These are phyloP conservation scores for Rhodotorula paludigena DNA, from an alignment of 768 basidiomycete species.

Conservation along the genomic window DNA sequence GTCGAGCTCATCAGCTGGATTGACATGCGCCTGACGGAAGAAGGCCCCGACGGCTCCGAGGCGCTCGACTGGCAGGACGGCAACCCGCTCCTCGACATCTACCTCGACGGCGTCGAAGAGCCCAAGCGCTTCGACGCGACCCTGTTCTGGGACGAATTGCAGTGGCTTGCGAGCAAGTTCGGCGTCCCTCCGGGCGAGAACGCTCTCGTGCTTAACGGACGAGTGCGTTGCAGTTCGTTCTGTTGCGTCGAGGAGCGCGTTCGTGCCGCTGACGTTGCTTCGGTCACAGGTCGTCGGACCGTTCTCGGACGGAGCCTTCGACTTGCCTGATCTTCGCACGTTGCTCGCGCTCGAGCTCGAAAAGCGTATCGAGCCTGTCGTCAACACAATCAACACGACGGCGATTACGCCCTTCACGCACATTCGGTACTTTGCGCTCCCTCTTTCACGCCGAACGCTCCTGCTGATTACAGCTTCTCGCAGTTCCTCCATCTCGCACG, in stretches of 20 bases:
- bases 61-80: conserved; percentile 4
- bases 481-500: conserved; percentile 53
- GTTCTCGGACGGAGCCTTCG: conserved; percentile 58
- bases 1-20: conserved; percentile 25
- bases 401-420: conserved; percentile 36
- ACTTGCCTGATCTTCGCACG: conserved; percentile 62
- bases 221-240: conserved; percentile 55
- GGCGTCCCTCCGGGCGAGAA: conserved; percentile 51
- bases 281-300: conserved; percentile 74
- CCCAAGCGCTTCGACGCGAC: conserved; percentile 6
- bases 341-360: conserved; percentile 69
- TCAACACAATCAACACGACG: conserved; percentile 56
- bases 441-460: neutral
- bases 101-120: conserved; percentile 31
- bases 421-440: neutral
- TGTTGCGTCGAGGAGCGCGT: neutral
- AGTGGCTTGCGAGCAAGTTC: conserved; percentile 7
- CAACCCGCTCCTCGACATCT: conserved; percentile 18
- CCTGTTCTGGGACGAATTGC: conserved; percentile 20
- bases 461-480: neutral
- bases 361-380: conserved; percentile 65
- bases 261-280: neutral
- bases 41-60: neutral
- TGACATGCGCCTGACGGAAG: conserved; percentile 11
- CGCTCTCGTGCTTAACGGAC: conserved; percentile 72